Conservation (phyloP, 306 rosid genomes). For the Styphnolobium japonicum region DNA sequence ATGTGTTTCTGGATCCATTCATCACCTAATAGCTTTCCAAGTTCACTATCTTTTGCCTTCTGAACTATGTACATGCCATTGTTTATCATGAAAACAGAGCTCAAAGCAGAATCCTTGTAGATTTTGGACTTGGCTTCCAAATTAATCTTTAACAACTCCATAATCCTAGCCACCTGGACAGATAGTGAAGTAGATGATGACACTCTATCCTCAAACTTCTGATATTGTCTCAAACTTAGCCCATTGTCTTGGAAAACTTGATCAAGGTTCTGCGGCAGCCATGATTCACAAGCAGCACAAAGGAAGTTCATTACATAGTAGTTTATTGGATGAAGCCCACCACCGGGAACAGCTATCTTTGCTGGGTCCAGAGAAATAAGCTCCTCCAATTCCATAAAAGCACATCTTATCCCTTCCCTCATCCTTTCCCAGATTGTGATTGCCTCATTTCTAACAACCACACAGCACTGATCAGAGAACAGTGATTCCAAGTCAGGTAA, state of each 20-base stretch:
- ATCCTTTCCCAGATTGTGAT: constrained; percentile 53
- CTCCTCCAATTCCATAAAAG: constrained; percentile 64
- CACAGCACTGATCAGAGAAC: constrained; percentile 52
- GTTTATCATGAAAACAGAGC: constrained; percentile 64
- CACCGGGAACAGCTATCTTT: constrained; percentile 47
- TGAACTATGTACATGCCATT: constrained; percentile 52
- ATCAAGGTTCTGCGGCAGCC: constrained; percentile 40
- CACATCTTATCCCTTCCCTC: constrained; percentile 51
- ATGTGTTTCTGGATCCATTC: background rate
- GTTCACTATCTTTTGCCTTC: background rate
- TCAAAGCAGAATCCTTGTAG: constrained; percentile 63
- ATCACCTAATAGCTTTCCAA: background rate
- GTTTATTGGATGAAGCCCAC: constrained; percentile 62
- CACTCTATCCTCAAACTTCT: too few species aligned
- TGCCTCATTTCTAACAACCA: constrained; percentile 48
- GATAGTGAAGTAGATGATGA: constrained; percentile 32
- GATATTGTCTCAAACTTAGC: background rate
- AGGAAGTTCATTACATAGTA: constrained; percentile 70
- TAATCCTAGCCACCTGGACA: constrained; percentile 58
- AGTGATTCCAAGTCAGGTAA: constrained; percentile 44
- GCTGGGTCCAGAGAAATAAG: constrained; percentile 52
- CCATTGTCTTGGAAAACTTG: constrained; percentile 46
- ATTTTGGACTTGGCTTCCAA: constrained; percentile 62
- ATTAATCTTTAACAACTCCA: constrained; percentile 69
- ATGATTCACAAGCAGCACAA: constrained; percentile 50